phyloP scores from a whole-genome alignment of 1,284 basidiomycete genomes.

The Rhodotorula sp. region DNA sequence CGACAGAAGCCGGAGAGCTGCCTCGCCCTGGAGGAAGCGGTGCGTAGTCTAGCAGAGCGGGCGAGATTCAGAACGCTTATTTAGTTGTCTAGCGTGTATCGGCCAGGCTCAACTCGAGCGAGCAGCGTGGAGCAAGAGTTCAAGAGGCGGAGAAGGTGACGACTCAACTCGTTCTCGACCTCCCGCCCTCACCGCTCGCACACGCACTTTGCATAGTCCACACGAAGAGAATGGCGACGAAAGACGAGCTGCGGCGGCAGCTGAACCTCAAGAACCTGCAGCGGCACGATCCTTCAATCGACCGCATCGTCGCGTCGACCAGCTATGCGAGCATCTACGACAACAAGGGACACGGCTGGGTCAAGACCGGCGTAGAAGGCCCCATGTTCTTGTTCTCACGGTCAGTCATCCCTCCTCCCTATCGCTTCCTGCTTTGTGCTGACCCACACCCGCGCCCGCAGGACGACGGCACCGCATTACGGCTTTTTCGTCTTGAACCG shows the following conservation, averaged over 20 bases:
- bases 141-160: no score
- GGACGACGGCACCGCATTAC: slow-evolving; percentile 60
- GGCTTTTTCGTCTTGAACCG: slow-evolving; percentile 86
- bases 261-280: slow-evolving; percentile 77
- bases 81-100: no score
- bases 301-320: slow-evolving; percentile 77
- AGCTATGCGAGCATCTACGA: slow-evolving; percentile 63
- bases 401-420: slow-evolving; percentile 51
- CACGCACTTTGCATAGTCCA: no score
- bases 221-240: background rate
- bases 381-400: slow-evolving; percentile 85
- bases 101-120: no score
- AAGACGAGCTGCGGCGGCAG: slow-evolving; percentile 29
- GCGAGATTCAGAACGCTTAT: no score
- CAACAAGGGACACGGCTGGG: slow-evolving; percentile 48
- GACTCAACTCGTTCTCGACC: no score
- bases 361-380: slow-evolving; percentile 80
- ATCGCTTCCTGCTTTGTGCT: no score
- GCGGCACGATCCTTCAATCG: slow-evolving; percentile 74
- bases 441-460: background rate
- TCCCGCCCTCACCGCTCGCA: no score
- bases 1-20: no score
- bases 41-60: no score
- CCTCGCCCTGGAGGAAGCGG: no score
- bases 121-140: no score